A percentile compares a stretch with the other conserved stretches of the same genome.
phyloP scores from a whole-genome alignment of 2,329 filamentous ascomycete species.

The Aspergillus sergii region DNA sequence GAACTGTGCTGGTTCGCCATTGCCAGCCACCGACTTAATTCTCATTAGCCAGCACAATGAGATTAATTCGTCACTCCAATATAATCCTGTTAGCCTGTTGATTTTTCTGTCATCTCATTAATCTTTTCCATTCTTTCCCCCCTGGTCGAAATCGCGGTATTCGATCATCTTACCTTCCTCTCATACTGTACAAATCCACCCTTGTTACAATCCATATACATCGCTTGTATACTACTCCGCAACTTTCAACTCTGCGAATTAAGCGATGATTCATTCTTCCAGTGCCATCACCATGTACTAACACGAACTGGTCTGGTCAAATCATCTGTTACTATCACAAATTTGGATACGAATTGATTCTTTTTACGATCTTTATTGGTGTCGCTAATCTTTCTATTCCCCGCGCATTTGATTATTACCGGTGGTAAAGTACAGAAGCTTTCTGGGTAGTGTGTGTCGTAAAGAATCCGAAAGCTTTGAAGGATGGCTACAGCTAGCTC shows the following conservation, averaged over 20 bases:
- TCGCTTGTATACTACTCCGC: not conserved
- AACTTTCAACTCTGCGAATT: not conserved
- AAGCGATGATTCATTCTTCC: not conserved
- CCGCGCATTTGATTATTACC: not conserved
- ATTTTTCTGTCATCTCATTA: not conserved
- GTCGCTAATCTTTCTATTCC: not conserved
- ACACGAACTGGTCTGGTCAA: not conserved
- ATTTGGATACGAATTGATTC: conserved; percentile 2
- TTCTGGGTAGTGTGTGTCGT: not conserved
- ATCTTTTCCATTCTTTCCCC: not conserved
- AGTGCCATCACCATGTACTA: not conserved
- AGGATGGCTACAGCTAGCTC: conserved; percentile 23
- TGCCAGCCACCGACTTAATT: conserved; percentile 34
- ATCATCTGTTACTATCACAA: not conserved
- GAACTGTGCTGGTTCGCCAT: conserved; percentile 23
- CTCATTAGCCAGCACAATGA: conserved; percentile 4
- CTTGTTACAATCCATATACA: not conserved
- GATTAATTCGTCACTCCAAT: conserved; percentile 5
- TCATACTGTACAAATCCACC: not conserved
- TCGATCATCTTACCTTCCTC: not conserved
- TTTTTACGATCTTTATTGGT: not conserved
- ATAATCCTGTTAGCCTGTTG: conserved; percentile 2
- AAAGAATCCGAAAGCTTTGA: not conserved
- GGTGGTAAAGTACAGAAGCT: not conserved
- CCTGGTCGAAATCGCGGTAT: not conserved